These are phyloP conservation scores for Globisporangium alternatum DNA, from an alignment of 352 stramenopile genomes.

Conservation along the genomic window DNA sequence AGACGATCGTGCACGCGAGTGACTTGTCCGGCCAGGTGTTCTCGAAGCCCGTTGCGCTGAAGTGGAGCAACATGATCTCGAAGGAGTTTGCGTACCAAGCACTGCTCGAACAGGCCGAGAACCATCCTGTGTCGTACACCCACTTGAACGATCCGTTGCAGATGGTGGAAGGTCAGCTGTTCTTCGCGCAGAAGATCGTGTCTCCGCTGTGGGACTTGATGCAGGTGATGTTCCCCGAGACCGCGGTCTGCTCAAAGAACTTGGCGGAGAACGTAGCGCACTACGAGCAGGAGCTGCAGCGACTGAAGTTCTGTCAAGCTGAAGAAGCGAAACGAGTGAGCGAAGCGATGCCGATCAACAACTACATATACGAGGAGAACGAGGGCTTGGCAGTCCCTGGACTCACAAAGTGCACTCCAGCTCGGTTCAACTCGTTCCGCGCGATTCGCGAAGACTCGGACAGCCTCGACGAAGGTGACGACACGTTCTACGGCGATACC, in stretches of 20 bases:
- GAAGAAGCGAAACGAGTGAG: conserved; percentile 18
- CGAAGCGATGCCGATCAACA: conserved; percentile 7
- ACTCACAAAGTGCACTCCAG: conserved; percentile 64
- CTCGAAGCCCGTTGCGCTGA: conserved; percentile 82
- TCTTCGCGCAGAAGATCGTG: conserved; percentile 85
- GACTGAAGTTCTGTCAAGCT: conserved; percentile 44
- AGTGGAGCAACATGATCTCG: conserved; percentile 90
- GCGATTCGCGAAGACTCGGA: conserved; percentile 41
- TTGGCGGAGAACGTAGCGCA: conserved; percentile 73
- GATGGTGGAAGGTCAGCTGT: conserved; percentile 86
- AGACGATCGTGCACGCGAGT: conserved; percentile 82
- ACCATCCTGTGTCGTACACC: conserved; percentile 76
- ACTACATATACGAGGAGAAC: conserved; percentile 28
- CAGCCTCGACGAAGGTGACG: conserved; percentile 22
- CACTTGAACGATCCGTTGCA: conserved; percentile 78
- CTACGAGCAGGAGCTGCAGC: conserved; percentile 76
- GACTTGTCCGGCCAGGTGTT: conserved; percentile 87
- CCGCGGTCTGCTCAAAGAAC: conserved; percentile 65
- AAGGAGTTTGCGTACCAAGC: conserved; percentile 89
- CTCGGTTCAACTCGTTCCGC: conserved; percentile 85
- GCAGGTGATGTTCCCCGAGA: conserved; percentile 71
- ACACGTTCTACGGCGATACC: conserved; percentile 8
- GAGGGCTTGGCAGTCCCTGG: conserved; percentile 78
- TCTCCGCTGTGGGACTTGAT: conserved; percentile 74
- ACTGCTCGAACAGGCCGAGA: conserved; percentile 75